Evolutionary conservation across 2,329 filamentous ascomycete genomes (phyloP), one percentile per base, ranked within the genome.

Genomic region (Pestalotiopsis sp.): DNA sequence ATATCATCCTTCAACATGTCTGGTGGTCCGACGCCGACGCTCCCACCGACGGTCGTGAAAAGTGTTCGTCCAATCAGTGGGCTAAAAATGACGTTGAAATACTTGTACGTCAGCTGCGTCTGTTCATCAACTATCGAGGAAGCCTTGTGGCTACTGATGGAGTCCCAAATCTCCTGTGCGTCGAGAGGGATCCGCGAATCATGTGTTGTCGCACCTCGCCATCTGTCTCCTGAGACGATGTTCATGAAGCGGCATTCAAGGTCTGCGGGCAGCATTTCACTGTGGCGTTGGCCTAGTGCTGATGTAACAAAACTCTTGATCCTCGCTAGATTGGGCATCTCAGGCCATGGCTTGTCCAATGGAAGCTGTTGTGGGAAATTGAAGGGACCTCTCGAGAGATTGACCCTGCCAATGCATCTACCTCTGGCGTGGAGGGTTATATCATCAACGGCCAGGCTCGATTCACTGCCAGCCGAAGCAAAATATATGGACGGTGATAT

Each of bases 181-280:
- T n/a, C 17, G 2, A 57, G 25, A 17, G 52, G 49, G 17, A 66
- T 25, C 25, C 23, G 31, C 12, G 49, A 12, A 23, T 27, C 63
- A 13, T 65, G 17, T 49, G 67, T 63, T 14, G 61, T 63, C 25
- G 63, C 9, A 12, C 39, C 61, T 64, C 61, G 61, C 61, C 61
- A 64, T 38, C 61, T 49, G 4, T 64, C 61, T 38, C 61, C 61
- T 1, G 61, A 64, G 41, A 64, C 61, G 9, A 64, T 17, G 36
- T 52, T 64, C 61, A 64, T 49, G 20, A 49, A 64, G 20, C 61
- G 61, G 12, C 11, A 17, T 17, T 64, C 31, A 23, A 64, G 61
- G 11, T 49, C 39, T 23, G 12, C 61, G n/a, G 39, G 39, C 17
- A 23, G 4, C 12, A 38, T 41, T 11, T 20, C 41, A 25, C 20